phyloP scores from a whole-genome alignment of 805 yeast genomes.

The Wickerhamiella sergipiensis region DNA sequence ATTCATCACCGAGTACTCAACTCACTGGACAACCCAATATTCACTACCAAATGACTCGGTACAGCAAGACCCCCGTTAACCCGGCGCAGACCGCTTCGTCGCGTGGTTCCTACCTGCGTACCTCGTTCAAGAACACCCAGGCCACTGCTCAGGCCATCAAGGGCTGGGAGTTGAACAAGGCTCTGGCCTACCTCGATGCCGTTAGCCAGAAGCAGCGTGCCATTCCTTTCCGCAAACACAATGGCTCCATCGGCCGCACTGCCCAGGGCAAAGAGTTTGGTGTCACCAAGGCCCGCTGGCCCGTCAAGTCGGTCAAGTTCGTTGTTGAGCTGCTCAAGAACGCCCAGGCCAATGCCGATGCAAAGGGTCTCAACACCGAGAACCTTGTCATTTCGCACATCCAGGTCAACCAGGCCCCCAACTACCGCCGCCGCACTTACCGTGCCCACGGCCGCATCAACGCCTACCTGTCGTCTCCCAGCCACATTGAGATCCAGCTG shows the following conservation, averaged over 20 bases:
- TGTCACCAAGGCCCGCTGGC: conserved; percentile 99
- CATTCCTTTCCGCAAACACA: conserved; percentile 97
- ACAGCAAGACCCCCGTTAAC: conserved; percentile 98
- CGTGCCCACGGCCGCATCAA: conserved; percentile 99
- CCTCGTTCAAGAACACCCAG: conserved; percentile 99
- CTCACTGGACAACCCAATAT: background rate
- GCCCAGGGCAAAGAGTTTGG: conserved; percentile 99
- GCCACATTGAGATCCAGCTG: conserved; percentile 94
- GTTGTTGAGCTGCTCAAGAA: conserved; percentile 87
- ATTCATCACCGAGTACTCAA: background rate
- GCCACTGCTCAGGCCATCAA: conserved; percentile 97
- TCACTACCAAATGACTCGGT: conserved; percentile 75
- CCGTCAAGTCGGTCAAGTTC: conserved; percentile 94
- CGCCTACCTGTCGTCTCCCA: conserved; percentile 97
- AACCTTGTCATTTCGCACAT: conserved; percentile 93
- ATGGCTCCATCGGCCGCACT: conserved; percentile 95
- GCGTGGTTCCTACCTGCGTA: conserved; percentile 98
- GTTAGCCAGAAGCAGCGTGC: conserved; percentile 98
- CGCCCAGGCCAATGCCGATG: conserved; percentile 98
- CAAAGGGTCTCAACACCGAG: conserved; percentile 94
- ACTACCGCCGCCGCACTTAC: conserved; percentile 99
- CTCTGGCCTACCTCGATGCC: conserved; percentile 89
- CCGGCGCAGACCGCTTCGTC: conserved; percentile 99
- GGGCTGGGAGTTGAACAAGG: conserved; percentile 96
- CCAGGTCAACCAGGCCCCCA: conserved; percentile 99